These are phyloP conservation scores for Epichloe amarillans DNA, from an alignment of 2,329 filamentous ascomycete species.

Conservation along the genomic window DNA sequence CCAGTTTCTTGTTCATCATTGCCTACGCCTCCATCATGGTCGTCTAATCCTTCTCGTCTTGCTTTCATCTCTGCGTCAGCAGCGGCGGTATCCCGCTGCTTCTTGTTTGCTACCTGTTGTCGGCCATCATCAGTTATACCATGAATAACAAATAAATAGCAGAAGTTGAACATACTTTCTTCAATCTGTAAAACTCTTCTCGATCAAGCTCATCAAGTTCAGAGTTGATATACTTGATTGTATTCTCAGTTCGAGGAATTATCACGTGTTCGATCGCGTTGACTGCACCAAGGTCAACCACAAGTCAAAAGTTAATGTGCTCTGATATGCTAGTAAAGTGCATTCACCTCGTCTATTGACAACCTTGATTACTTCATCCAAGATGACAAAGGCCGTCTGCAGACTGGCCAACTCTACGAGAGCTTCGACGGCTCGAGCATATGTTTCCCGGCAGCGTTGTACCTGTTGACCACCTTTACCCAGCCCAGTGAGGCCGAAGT, in stretches of 20 bases:
- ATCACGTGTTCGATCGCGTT: conserved; percentile 96
- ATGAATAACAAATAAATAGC: neutral
- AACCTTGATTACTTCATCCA: conserved; percentile 98
- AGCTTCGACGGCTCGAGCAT: conserved; percentile 88
- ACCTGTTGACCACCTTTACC: conserved; percentile 97
- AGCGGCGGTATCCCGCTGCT: conserved; percentile 61
- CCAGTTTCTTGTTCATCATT: conserved; percentile 25
- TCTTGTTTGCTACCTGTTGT: conserved; percentile 58
- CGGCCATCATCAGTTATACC: neutral
- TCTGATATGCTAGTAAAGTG: neutral
- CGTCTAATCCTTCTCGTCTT: conserved; percentile 42
- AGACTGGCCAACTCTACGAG: conserved; percentile 88
- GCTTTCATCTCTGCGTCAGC: conserved; percentile 64
- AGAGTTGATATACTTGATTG: conserved; percentile 99
- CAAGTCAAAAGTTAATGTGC: neutral
- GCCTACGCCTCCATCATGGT: conserved; percentile 16
- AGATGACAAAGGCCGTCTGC: conserved; percentile 92
- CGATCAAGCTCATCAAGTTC: conserved; percentile 94
- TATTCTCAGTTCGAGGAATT: conserved; percentile 95
- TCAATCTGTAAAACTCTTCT: conserved; percentile 95
- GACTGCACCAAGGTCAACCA: conserved; percentile 35
- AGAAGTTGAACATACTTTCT: conserved; percentile 44
- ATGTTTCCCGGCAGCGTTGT: conserved; percentile 87
- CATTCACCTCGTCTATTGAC: conserved; percentile 79
- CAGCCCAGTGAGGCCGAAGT: conserved; percentile 89